Percentiles rank a stretch among this genome's conserved stretches.
phyloP scores from a whole-genome alignment of 1,284 basidiomycete genomes.

The Amylostereum areolatum region DNA sequence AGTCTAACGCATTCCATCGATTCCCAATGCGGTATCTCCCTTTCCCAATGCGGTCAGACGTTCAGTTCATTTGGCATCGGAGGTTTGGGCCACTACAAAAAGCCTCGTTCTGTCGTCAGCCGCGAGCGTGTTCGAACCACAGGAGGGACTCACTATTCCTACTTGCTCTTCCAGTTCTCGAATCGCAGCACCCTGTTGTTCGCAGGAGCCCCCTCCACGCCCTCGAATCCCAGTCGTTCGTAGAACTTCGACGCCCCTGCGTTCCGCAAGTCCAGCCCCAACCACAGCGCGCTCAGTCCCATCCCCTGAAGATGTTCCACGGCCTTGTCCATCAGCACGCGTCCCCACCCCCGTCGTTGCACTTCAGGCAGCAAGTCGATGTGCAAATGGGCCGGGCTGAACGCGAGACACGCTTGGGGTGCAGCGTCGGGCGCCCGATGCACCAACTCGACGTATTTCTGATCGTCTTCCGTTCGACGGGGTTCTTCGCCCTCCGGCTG shows the following conservation, averaged over 20 bases:
- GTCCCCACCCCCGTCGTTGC: constrained; percentile 59
- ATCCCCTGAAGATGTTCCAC: constrained; percentile 42
- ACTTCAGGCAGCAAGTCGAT: constrained; percentile 57
- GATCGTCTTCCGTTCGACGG: constrained; percentile 39
- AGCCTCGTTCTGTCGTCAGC: neutral
- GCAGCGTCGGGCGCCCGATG: constrained; percentile 39
- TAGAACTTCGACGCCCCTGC: constrained; percentile 53
- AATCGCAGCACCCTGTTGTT: constrained; percentile 44
- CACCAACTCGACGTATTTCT: constrained; percentile 41
- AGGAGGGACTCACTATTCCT: neutral
- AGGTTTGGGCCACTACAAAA: no score
- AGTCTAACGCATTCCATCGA: no score
- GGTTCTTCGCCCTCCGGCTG: constrained; percentile 6
- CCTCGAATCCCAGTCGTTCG: constrained; percentile 45
- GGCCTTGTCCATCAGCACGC: constrained; percentile 45
- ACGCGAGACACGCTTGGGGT: constrained; percentile 40
- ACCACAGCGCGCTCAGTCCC: constrained; percentile 48
- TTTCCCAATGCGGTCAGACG: no score
- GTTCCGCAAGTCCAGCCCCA: constrained; percentile 58
- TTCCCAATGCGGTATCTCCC: no score
- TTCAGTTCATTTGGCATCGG: no score
- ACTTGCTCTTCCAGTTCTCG: constrained; percentile 26
- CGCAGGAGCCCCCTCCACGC: constrained; percentile 40
- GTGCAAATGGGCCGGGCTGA: constrained; percentile 61
- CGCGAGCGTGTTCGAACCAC: no score